phyloP scores from a whole-genome alignment of 2,329 filamentous ascomycete species.

The Cladosporium sp. region DNA sequence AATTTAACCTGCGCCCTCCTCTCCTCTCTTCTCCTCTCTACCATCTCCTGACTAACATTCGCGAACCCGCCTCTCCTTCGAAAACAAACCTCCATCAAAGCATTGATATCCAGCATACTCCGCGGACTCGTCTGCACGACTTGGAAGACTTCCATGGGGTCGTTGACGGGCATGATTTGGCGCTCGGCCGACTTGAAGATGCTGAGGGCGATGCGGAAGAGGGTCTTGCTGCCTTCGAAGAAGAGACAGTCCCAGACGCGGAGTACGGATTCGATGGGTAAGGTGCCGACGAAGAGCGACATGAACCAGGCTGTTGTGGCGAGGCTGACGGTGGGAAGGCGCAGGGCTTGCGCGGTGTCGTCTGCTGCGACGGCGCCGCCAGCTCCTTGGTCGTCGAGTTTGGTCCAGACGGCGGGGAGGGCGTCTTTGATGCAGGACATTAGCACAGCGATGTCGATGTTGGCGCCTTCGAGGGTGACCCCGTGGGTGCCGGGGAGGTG shows the following conservation, averaged over 20 bases:
- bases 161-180: slow-evolving; percentile 72
- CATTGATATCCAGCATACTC: slow-evolving; percentile 74
- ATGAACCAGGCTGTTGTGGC: slow-evolving; percentile 97
- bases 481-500: slow-evolving; percentile 92
- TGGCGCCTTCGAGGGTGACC: slow-evolving; percentile 82
- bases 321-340: slow-evolving; percentile 82
- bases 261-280: slow-evolving; percentile 86
- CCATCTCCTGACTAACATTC: slow-evolving; percentile 73
- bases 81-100: slow-evolving; percentile 77
- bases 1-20: slow-evolving; percentile 36
- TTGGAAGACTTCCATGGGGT: slow-evolving; percentile 94
- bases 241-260: slow-evolving; percentile 96
- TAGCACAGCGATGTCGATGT: slow-evolving; percentile 87
- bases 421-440: slow-evolving; percentile 82
- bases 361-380: slow-evolving; percentile 35
- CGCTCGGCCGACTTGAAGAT: slow-evolving; percentile 85
- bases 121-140: slow-evolving; percentile 85
- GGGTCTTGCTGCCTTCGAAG: slow-evolving; percentile 88
- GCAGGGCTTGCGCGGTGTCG: slow-evolving; percentile 38
- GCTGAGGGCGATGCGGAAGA: slow-evolving; percentile 85
- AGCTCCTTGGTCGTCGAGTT: slow-evolving; percentile 72
- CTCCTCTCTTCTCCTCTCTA: slow-evolving; percentile 70
- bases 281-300: slow-evolving; percentile 89
- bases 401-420: slow-evolving; percentile 78
- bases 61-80: slow-evolving; percentile 64